Evolutionary conservation across 306 rosid species (phyloP), one percentile per base, ranked within the genome.

Genomic region (Ormosia emarginata): DNA sequence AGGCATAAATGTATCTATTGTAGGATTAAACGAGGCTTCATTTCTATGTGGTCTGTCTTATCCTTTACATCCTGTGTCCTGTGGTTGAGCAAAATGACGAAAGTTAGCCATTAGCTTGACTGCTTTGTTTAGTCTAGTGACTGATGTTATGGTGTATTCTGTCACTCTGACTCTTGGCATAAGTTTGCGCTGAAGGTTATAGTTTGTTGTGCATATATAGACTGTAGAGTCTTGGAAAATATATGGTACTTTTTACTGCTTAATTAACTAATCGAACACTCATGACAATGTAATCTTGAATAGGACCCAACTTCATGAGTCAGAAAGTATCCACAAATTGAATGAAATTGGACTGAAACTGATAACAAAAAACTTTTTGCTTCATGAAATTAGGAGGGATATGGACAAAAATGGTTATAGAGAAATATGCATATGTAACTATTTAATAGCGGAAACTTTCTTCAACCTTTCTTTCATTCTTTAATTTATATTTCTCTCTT

Each of bases 401-500:
- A 46, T 71, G 67, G 67, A 72, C 17, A n/a, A 47, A 65, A 56
- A 18, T 63, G 40, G 5, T 8, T 71, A 68, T 29, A 36, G 36
- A 71, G 8, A 34, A 71, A 40, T 49, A 67, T 77, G 73, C 80
- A 43, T 77, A 34, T 41, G 24, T 41, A 65, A 79, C 34, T 74
- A 49, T 40, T 43, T 74, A 67, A 32, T 6, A 41, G 50, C 43
- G 12, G 34, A 71, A 47, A 34, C 32, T 75, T 55, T 65, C 67
- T 74, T 71, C 43, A 74, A 64, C 46, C 41, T 67, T 59, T 77
- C 67, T 34, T 78, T 68, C 14, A 64, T 53, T 49, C 74, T 40
- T 74, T 74, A 41, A 70, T 75, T 67, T 63, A 39, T 69, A 62
- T 79, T 83, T 81, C 34, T 78, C 80, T 65, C 79, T 41, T 90